A percentile compares a stretch with the other conserved stretches of the same genome.
Evolutionary conservation across 805 yeast genomes (phyloP).

Genomic region (Pichia rugopelliculosa): DNA sequence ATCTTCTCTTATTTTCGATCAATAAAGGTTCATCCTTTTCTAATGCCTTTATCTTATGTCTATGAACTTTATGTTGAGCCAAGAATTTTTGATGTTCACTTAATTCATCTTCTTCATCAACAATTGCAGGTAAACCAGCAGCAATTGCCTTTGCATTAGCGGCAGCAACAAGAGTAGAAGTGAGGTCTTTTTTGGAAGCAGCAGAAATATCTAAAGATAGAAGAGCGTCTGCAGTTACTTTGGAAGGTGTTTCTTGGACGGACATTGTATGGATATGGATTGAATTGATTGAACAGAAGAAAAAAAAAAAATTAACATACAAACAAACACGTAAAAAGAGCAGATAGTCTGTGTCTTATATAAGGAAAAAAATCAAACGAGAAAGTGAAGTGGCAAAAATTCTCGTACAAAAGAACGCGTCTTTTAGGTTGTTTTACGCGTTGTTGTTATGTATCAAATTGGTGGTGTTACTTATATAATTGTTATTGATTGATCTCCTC

Average conservation of each 20-base stretch:
- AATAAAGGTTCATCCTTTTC: slow-evolving; percentile 89
- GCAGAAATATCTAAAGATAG: slow-evolving; percentile 41
- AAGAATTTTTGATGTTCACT: slow-evolving; percentile 50
- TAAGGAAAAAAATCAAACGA: not conserved
- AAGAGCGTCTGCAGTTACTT: slow-evolving; percentile 51
- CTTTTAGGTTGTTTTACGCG: not conserved
- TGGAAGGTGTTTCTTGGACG: slow-evolving; percentile 64
- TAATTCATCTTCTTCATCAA: slow-evolving; percentile 17
- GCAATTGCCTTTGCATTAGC: slow-evolving; percentile 30
- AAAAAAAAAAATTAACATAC: not conserved
- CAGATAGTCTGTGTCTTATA: not conserved
- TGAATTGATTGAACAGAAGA: not conserved
- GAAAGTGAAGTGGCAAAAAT: not conserved
- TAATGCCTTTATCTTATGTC: slow-evolving; percentile 61
- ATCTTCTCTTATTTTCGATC: slow-evolving; percentile 76
- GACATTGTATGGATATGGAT: slow-evolving; percentile 30
- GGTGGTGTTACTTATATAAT: too few species aligned
- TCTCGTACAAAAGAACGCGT: not conserved
- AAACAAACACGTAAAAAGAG: not conserved
- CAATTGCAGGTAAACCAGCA: slow-evolving; percentile 13
- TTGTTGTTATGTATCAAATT: not conserved
- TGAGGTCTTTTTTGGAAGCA: slow-evolving; percentile 35
- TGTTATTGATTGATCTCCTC: not conserved
- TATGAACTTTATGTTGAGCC: slow-evolving; percentile 56
- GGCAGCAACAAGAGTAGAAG: slow-evolving; percentile 34